Evolutionary conservation across 805 yeast genomes (phyloP), one percentile per base, ranked within the genome.

Genomic region (Zygotorulaspora sp.): DNA sequence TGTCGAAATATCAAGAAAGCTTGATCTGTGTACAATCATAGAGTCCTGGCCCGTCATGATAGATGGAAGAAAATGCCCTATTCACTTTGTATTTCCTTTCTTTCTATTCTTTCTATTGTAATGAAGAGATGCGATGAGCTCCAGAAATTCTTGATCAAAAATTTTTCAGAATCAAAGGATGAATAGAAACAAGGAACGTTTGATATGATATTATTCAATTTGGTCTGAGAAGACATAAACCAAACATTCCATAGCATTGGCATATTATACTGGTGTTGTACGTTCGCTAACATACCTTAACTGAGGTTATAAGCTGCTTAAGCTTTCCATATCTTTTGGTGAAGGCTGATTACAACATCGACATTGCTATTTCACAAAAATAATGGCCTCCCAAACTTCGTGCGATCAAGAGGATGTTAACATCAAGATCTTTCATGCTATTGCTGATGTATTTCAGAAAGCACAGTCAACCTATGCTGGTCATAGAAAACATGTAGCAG

Each of bases 1-100:
- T 3, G 97, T 90, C 9, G 81, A 76, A 50, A 77, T 84, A 61
- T 90, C 96, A 62, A 88, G 87, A 65, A 92, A 90, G 38, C 96
- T 73, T 60, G 96, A 84, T 55, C 97, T 77, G 62, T 90, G 97
- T 48, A 90, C 44, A 13, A 45, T 45, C 31, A 48, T 31, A 11
- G 38, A 24, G 11, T 38, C 44, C 22, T 40, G 41, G 8, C 21
- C 33, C n/a, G 43, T 34, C 47, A 43, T 45, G 35, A 20, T 33
- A 24, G 30, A n/a, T n/a, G n/a, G n/a, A n/a, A n/a, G n/a, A n/a
- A n/a, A n/a, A n/a, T n/a, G n/a, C n/a, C n/a, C n/a, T n/a, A n/a
- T n/a, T 33, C 13, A 20, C 27, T 13, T 32, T 24, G 17, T 30
- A 27, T 19, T 14, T 13, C n/a, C 10, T 23, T 13, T 23, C 13